Evolutionary conservation across 2,329 filamentous ascomycete species (phyloP).

Genomic region (Colletotrichum karsti): DNA sequence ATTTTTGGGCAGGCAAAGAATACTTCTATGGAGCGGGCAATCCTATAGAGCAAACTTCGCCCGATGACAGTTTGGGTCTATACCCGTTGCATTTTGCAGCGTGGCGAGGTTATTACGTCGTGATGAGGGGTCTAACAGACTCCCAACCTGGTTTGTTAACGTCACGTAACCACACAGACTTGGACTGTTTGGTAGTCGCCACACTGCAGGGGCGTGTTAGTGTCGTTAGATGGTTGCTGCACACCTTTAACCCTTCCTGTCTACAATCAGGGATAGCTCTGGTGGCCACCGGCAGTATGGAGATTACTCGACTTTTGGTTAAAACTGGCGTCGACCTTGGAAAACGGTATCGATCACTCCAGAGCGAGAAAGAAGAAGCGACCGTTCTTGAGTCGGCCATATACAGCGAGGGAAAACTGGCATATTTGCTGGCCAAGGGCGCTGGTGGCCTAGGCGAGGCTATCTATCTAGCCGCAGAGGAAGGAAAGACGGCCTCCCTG

Average conservation of each 20-base stretch:
- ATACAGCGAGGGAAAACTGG: not conserved
- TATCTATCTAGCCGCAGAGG: not conserved
- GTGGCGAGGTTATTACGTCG: fast-evolving
- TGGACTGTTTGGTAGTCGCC: not conserved
- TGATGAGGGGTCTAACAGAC: not conserved
- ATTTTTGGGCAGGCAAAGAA: not conserved
- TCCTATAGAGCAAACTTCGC: no score
- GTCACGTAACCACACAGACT: not conserved
- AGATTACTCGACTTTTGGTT: not conserved
- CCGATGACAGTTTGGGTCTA: not conserved
- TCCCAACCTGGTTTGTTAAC: not conserved
- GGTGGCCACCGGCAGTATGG: not conserved
- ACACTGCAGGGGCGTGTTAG: not conserved
- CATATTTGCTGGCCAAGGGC: not conserved
- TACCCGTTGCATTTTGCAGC: conserved; percentile 1
- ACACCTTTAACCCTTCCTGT: not conserved
- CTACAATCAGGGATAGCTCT: not conserved
- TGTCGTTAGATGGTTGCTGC: not conserved
- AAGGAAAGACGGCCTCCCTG: not conserved
- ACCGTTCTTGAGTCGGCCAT: not conserved
- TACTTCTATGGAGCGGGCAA: not conserved
- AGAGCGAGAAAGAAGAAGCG: not conserved
- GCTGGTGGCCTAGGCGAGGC: not conserved
- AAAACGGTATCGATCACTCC: not conserved
- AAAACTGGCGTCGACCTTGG: not conserved